Conservation (phyloP, 768 basidiomycete species). For the Boletus reticuloceps region DNA sequence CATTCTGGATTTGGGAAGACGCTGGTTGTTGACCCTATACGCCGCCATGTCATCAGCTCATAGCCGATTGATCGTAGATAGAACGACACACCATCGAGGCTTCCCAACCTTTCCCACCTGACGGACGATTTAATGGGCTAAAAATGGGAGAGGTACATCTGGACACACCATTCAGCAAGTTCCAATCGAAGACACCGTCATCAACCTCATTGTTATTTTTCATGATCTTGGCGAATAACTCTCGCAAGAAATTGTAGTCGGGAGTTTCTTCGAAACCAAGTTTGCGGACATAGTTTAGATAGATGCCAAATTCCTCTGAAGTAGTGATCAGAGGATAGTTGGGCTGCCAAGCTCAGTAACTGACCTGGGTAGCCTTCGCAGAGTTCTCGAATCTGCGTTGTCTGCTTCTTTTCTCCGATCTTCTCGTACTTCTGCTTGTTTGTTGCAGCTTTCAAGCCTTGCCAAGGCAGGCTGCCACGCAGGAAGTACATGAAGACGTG, state of each 20-base stretch:
- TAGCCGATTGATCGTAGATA: not conserved
- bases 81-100: slow-evolving; percentile 60
- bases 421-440: slow-evolving; percentile 99
- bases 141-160: not conserved
- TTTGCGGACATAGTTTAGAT: slow-evolving; percentile 98
- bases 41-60: slow-evolving; percentile 8
- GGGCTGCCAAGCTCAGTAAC: slow-evolving; percentile 18
- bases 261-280: slow-evolving; percentile 99
- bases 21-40: slow-evolving; percentile 62
- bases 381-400: slow-evolving; percentile 94
- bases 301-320: slow-evolving; percentile 96
- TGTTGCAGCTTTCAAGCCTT: slow-evolving; percentile 97
- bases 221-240: slow-evolving; percentile 91
- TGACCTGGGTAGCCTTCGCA: slow-evolving; percentile 93
- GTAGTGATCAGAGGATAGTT: slow-evolving; percentile 4
- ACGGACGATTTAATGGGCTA: slow-evolving; percentile 9
- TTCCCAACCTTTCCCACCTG: slow-evolving; percentile 95
- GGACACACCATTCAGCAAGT: slow-evolving; percentile 72
- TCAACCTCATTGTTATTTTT: slow-evolving; percentile 89
- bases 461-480: slow-evolving; percentile 96
- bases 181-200: slow-evolving; percentile 97
- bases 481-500: slow-evolving; percentile 99
- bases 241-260: slow-evolving; percentile 97
- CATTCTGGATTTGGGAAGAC: slow-evolving; percentile 61
- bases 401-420: slow-evolving; percentile 99